Base-by-base conservation (phyloP, 2,329 filamentous ascomycete genomes). In the Aspergillus sclerotialis region DNA sequence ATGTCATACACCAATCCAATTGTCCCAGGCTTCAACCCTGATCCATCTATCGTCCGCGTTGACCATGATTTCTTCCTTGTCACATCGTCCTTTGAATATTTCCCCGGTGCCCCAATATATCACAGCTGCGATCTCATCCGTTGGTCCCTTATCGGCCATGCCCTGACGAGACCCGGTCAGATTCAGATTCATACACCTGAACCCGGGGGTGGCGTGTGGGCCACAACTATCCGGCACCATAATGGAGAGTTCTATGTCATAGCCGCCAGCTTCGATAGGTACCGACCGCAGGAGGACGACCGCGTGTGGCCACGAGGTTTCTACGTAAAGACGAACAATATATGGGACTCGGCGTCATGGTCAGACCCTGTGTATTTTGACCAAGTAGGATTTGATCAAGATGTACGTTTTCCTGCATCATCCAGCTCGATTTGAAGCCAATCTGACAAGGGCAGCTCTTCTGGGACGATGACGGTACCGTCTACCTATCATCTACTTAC, bases 1-100 rank as follows among this genome's bases (percentile, higher is more conserved):
- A n/a, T n/a, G n/a, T n/a, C 43, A 40, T 56, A 44, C 29, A 44
- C 23, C 16, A 56, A 79, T 46, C 76, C 75, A 2, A 67, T 79
- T 13, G 61, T 80, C 25, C 63, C 66, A 2, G 76, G 76, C 15
- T 80, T 78, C 59, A 78, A 80, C 36, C 74, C 76, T 5, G 77
- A 81, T 42, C 76, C 77, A 0, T 77, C 75, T 1, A 65, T 75
- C 25, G 43, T 73, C 8, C 60, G 70, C 3, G 67, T 73, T 13
- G 59, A 58, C 6, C 44, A 62, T 27, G 68, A 72, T 45, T 80
- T 72, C 49, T 80, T 73, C 51, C 65, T 80, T 17, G 72, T 70
- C 24, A 80, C 74, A 4, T 80, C 76, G 0, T 75, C 73, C 0
- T 80, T 81, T 37, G 76, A 80, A 50, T 76, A 69, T 51, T 79